Evolutionary conservation across 208 protist genomes (phyloP), one percentile per base, ranked within the genome.

Genomic region (Acanthamoeba lenticulata): DNA sequence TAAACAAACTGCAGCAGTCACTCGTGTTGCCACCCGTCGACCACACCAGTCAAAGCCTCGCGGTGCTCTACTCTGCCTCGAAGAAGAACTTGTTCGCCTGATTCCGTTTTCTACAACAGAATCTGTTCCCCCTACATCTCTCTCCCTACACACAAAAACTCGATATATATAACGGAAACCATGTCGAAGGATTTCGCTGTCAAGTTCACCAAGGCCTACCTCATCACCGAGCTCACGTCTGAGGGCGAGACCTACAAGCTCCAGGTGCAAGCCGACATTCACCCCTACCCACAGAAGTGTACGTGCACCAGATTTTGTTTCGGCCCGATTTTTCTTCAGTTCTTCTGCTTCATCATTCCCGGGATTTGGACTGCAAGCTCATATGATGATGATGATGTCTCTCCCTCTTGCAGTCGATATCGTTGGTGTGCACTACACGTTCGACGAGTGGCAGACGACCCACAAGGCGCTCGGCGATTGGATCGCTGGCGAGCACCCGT

Each of bases 161-260:
- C 52, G 21, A 60, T 21, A 60, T 21, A 60, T n/a, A n/a, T n/a
- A n/a, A n/a, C n/a, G 21, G 15, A 60, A 11, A 44, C 34, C 1
- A 77, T 77, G 67, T 38, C 67, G 67, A 77, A 77, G 67, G 67
- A 77, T 77, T 77, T 77, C 67, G 32, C 67, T 77, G 67, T 77
- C 67, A 77, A 77, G 67, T 89, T 89, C 79, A 89, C 47, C 47
- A 89, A 89, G 79, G 79, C 79, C 44, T 89, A 65, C 79, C 29
- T 89, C 13, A 42, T 89, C 32, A 89, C 79, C 36, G 79, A 89
- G 79, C 79, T 89, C 47, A 89, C 79, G 17, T 52, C 44, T 42
- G 79, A 89, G 29, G 79, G 79, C 44, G 79, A 89, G 79, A 65
- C 79, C 49, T 89, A 89, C 79, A 89, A 89, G 45, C 47, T 89